Evolutionary conservation across 2,329 filamentous ascomycete species (phyloP), one percentile per base, ranked within the genome.

Genomic region (Mycosphaerella sp.): DNA sequence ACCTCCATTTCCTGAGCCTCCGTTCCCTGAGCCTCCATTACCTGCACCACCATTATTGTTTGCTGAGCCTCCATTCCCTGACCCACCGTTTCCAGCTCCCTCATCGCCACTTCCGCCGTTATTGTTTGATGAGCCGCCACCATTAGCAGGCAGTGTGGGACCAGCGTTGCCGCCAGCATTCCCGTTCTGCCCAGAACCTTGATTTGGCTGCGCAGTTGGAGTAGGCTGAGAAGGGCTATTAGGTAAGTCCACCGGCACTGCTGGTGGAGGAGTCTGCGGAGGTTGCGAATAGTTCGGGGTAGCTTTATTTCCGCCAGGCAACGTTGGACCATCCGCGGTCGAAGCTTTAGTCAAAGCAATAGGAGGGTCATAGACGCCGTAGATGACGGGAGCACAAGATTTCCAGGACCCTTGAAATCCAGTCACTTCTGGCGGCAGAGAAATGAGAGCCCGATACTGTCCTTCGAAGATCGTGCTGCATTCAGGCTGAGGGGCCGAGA

Each of bases 391-490:
- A 14, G 44, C 45, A 40, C 55, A 57, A 8, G 46, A 41, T 34
- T 43, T 44, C 55, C 55, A 57, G 1, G 41, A 44, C 13, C 41
- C 44, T 16, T 55, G 52, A 18, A 57, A 40, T 6, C 43, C 52
- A 25, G 52, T 49, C 8, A 55, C 49, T n/a, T 57, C 40, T 4
- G 49, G 41, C n/a, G 57, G 57, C 8, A 55, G 18, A 7, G 46
- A 51, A 9, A 59, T 45, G 6, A 51, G 42, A 10, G 57, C 44
- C 5, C 48, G 50, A 41, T 57, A 59, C 13, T 40, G 42, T n/a
- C 49, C 57, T 34, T 59, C 55, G 25, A 55, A 56, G 17, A 59
- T 54, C 1, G 57, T 59, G 12, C 43, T 46, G 45, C 57, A 59
- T 30, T 56, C 25, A n/a, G 54, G 54, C 12, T 55, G 44, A 9